Evolutionary conservation across 2,329 filamentous ascomycete species (phyloP).

Genomic region (Alternaria arborescens): DNA sequence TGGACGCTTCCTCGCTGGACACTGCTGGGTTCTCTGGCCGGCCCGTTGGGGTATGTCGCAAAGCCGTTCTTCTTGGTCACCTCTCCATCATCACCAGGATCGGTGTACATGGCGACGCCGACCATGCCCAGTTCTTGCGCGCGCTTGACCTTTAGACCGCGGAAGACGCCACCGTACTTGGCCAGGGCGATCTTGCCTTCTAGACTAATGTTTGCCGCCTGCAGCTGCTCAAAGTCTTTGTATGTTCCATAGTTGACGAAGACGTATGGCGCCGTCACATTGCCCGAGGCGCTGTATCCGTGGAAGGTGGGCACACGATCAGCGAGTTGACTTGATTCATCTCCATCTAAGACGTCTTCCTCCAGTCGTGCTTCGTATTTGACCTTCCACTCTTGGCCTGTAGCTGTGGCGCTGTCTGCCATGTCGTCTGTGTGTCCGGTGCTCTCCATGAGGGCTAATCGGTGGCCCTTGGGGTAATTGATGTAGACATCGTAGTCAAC

Average conservation of each 20-base stretch:
- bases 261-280: constrained; percentile 86
- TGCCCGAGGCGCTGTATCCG: constrained; percentile 90
- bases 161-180: constrained; percentile 86
- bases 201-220: constrained; percentile 76
- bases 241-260: constrained; percentile 93
- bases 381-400: constrained; percentile 63
- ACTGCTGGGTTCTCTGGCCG: constrained; percentile 84
- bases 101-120: constrained; percentile 83
- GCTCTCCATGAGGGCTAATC: constrained; percentile 56
- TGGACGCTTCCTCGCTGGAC: constrained; percentile 90
- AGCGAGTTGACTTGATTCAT: constrained; percentile 76
- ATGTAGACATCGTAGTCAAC: constrained; percentile 62
- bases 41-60: constrained; percentile 81
- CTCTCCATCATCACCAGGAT: constrained; percentile 87
- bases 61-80: constrained; percentile 83
- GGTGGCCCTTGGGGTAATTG: constrained; percentile 60
- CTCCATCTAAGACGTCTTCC: constrained; percentile 85
- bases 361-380: constrained; percentile 81
- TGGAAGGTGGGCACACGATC: constrained; percentile 89
- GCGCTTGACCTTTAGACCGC: constrained; percentile 90
- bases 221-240: constrained; percentile 82
- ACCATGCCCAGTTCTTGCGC: constrained; percentile 91
- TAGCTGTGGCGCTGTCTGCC: constrained; percentile 25
- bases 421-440: constrained; percentile 63
- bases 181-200: constrained; percentile 86